Base-by-base conservation (phyloP, 2,329 filamentous ascomycete genomes). In the Bipolaris oryzae region DNA sequence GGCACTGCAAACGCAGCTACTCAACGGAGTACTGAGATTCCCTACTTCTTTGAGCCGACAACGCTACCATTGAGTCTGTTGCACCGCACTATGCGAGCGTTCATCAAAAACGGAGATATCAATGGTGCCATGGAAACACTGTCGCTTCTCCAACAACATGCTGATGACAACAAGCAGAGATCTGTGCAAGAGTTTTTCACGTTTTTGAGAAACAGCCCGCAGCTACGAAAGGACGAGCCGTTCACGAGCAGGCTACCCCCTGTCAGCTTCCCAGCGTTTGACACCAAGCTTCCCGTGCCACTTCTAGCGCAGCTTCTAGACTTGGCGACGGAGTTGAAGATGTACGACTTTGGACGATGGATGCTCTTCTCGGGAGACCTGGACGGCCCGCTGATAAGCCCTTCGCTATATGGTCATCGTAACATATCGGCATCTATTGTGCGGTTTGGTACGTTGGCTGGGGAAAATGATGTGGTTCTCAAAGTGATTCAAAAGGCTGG, bases 341-440 rank as follows among this genome's bases (percentile, higher is more conserved):
- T 78, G 7, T 82, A 78, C 56, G 77, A 80, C 15, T 75, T 87
- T 50, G 84, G 81, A 3, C 76, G 79, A 31, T 85, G 81, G 80
- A 71, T 87, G 11, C 71, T 87, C 1, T 79, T 80, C 52, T 80
- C 79, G 0, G 64, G 78, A 9, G 83, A 84, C 60, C 61, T 83
- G 13, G 83, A 86, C 61, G 83, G 82, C 0, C 82, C 84, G n/a
- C 58, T 82, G 2, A 83, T 87, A 21, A 72, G 78, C 20, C 62
- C 68, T 11, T 65, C 68, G 18, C 60, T 79, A 23, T 86, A 85
- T 61, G 66, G 66, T 2, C 73, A 84, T 58, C 78, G 78, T 28
- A 73, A 74, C 45, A 73, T 87, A 21, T 78, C 81, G 2, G 80
- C 84, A 11, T 79, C 83, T 0, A 73, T 87, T 25, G 76, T 86